Base-by-base conservation (phyloP, 805 yeast genomes). In the Helenozyma rhizophorensis region DNA sequence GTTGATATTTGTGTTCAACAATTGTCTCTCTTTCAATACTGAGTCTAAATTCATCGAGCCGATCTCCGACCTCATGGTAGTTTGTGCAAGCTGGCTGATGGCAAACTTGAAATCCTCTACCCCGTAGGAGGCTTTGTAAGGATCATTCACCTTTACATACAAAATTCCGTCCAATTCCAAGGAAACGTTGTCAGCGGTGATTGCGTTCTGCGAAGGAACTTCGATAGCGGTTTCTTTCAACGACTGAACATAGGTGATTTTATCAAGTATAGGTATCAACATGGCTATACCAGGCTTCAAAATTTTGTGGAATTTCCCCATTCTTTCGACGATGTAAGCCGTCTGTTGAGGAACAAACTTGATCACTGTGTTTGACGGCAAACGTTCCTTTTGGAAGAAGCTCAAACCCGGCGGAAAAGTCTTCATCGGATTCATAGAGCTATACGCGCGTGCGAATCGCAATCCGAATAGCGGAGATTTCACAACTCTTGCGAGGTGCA, bases 71-170 rank as follows among this genome's bases (percentile, higher is more conserved):
- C 95, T 70, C 95, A 85, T 85, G 10, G 95, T 83, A 9, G 95
- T 86, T 56, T 85, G 95, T 0, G 95, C 95, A 44, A 86, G 70
- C 58, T 86, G 95, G 25, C 83, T 69, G 34, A 86, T 78, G 23
- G 95, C 95, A 54, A 82, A 86, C 51, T 80, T 85, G 30, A 88
- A 86, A 50, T 85, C 89, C 52, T 86, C 95, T 13, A 85, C 94
- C 10, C 94, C 94, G 49, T 85, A 85, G 27, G 85, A 75, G 3
- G 95, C 95, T 62, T 81, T 83, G 56, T 80, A 85, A 4, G 95
- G 84, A 51, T 86, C 94, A 28, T 73, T 70, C 4, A 85, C 89
- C 45, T 77, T 77, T 48, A 84, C 76, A 50, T 83, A 86, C 39
- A 86, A 68, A 11, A 85, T 83, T 40, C 95, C 95, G 48, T 85